These are phyloP conservation scores for Stevia rebaudiana DNA, from an alignment of 140 eudicot species.

Conservation along the genomic window DNA sequence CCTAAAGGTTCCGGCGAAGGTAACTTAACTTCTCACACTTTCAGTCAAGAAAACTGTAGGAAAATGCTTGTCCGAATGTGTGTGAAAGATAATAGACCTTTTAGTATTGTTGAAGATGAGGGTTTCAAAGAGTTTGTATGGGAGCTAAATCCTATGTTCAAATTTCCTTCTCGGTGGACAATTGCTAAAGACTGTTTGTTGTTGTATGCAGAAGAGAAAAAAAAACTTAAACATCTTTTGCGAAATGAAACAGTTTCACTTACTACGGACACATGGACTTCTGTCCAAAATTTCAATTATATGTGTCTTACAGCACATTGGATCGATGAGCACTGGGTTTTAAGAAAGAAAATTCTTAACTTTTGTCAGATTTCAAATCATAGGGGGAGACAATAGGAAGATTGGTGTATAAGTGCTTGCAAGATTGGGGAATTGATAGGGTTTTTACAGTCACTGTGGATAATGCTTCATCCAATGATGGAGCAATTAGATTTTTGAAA, in stretches of 20 bases:
- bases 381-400: background rate
- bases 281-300: background rate
- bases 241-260: background rate
- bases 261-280: background rate
- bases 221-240: no score
- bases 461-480: background rate
- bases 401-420: background rate
- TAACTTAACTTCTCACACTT: no score
- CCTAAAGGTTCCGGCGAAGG: no score
- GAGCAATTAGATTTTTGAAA: background rate
- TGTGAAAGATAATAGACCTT: slow-evolving; percentile 4
- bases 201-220: background rate
- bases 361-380: background rate
- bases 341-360: slow-evolving; percentile 1
- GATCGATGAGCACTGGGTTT: background rate
- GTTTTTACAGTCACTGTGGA: background rate
- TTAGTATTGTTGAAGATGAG: background rate
- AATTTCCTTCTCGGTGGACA: background rate
- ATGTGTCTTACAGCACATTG: background rate
- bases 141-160: background rate
- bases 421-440: background rate
- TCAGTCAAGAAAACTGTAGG: no score
- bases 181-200: background rate
- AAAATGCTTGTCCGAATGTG: background rate
- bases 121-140: background rate